Base-by-base conservation (phyloP, 805 yeast genomes). In the Wickerhamiella galacta region DNA sequence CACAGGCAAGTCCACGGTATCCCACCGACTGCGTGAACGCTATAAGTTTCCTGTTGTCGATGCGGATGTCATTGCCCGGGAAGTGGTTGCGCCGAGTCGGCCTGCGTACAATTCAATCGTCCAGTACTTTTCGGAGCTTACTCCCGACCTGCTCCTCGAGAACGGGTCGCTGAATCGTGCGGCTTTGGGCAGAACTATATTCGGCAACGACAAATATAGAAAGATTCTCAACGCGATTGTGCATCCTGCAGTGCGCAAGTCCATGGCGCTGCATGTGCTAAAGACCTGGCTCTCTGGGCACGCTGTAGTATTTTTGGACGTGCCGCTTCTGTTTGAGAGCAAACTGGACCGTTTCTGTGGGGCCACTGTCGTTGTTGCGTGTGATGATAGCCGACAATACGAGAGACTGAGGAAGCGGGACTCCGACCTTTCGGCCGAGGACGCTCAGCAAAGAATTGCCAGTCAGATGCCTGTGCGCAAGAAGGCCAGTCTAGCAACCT, bases 1-100 rank as follows among this genome's bases (percentile, higher is more conserved):
- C 4, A 68, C 90, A n/a, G 99, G 99, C 3, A 90, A 90, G 48
- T 76, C 93, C 14, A 87, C 96, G 0, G 95, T 80, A 0, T 80
- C 95, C 0, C 48, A 57, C 12, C 53, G 67, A 22, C 56, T 90
- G 8, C 39, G 52, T 4, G 66, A 68, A 7, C 55, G 68, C 8
- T 64, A 73, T 46, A 48, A 60, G 2, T 38, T 78, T 4, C 64
- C 76, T 0, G 54, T 90, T 1, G 64, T 90, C 1, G 98, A 90
- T 57, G 96, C 98, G 1, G 99, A 90, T 52, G 52, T 68, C 31
- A 75, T 92, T 28, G 96, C 98, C 0, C 66, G 77, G 37, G 72
- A 81, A 39, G 78, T 85, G 6, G 93, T 87, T 8, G 68, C 65
- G 42, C 95, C 95, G 0, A 92, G 90, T 0, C 64, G 62, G 28